Evolutionary conservation across 176 grass and related monocot genomes (phyloP).

Genomic region (Bromus sterilis): DNA sequence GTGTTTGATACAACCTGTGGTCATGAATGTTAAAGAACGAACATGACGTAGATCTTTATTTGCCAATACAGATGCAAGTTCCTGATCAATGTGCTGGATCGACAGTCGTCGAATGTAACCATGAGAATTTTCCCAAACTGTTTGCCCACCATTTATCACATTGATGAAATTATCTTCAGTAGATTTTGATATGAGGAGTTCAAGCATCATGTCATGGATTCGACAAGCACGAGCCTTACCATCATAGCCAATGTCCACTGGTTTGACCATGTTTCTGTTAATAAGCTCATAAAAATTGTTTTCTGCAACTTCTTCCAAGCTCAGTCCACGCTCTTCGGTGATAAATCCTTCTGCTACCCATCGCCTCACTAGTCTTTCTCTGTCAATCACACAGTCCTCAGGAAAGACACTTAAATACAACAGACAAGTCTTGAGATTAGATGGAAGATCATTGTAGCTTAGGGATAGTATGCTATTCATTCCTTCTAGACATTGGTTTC

Average conservation of each 20-base stretch:
- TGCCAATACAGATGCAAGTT: not conserved
- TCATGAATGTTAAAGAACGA: too few relatives aligned
- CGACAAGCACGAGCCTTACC: not conserved
- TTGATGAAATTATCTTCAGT: conserved; percentile 32
- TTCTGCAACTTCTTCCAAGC: not conserved
- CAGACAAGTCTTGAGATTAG: conserved; percentile 4
- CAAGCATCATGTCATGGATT: conserved; percentile 26
- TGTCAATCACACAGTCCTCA: conserved; percentile 19
- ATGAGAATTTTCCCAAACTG: not conserved
- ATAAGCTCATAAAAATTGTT: conserved; percentile 21
- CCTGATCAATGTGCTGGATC: not conserved
- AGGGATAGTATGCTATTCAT: conserved; percentile 5
- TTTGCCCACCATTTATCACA: not conserved
- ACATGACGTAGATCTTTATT: too few relatives aligned
- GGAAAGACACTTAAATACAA: conserved; percentile 33
- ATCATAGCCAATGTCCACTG: not conserved
- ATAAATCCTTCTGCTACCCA: conserved; percentile 43
- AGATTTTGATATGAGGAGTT: not conserved
- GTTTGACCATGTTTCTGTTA: conserved; percentile 19
- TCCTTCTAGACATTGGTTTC: not conserved
- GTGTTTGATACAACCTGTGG: not conserved
- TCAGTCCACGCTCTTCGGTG: too few relatives aligned
- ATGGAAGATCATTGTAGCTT: conserved; percentile 6
- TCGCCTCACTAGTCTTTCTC: not conserved
- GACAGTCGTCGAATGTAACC: too few relatives aligned